Evolutionary conservation across 176 grass and related monocot species (phyloP).

Genomic region (Saccharum spontaneum): DNA sequence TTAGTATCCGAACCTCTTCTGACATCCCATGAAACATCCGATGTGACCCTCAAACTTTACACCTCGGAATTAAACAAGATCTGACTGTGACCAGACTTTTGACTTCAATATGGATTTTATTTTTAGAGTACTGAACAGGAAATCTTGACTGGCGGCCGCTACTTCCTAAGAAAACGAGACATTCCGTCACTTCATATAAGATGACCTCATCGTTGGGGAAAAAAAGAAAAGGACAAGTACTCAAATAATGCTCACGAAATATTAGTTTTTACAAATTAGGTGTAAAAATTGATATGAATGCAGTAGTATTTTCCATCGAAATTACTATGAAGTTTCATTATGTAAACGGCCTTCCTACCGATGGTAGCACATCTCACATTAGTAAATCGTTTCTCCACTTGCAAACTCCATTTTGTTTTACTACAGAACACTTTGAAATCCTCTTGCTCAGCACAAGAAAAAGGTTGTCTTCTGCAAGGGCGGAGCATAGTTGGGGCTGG

Average conservation of each 20-base stretch:
- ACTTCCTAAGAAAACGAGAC: neutral
- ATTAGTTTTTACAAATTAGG: neutral
- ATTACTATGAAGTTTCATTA: neutral
- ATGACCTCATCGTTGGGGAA: neutral
- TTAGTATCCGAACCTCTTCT: no score
- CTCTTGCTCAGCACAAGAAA: neutral
- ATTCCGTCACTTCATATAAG: neutral
- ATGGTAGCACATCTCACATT: neutral
- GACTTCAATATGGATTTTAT: neutral
- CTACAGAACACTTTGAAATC: neutral
- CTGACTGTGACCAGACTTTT: neutral
- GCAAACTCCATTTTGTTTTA: neutral
- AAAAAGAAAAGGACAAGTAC: neutral
- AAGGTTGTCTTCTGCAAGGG: no score
- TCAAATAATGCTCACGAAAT: neutral
- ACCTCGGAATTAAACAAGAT: no score
- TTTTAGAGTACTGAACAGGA: neutral
- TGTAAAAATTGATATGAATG: neutral
- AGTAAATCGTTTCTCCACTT: neutral
- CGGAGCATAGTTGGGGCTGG: no score
- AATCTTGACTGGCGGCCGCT: neutral
- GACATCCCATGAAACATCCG: no score
- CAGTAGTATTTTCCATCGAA: neutral
- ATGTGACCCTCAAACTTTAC: no score
- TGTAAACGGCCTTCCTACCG: neutral